Evolutionary conservation across 1,284 basidiomycete genomes (phyloP).

Genomic region (Erythrobasidium hasegawianum): DNA sequence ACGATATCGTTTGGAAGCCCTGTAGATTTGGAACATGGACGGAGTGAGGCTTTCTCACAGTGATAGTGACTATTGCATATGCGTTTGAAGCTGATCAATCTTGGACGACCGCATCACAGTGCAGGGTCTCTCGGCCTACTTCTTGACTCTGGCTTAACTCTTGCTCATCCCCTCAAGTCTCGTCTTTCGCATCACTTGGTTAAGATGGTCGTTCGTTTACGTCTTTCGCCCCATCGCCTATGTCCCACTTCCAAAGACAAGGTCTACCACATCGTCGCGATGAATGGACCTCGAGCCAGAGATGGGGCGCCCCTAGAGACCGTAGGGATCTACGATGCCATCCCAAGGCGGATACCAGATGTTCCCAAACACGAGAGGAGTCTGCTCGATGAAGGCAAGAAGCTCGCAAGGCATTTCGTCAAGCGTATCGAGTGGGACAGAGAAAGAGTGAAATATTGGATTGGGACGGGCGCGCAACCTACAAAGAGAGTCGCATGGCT

Average conservation of each 20-base stretch:
- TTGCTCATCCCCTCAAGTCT: too few species aligned
- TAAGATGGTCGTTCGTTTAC: conserved; percentile 25
- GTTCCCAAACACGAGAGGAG: conserved; percentile 10
- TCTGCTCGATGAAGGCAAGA: conserved; percentile 33
- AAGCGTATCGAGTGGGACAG: conserved; percentile 33
- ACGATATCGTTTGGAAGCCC: too few species aligned
- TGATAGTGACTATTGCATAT: too few species aligned
- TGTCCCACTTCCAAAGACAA: conserved; percentile 21
- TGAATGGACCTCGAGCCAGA: conserved; percentile 13
- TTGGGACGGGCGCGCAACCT: conserved; percentile 20
- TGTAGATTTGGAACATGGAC: too few species aligned
- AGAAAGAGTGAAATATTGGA: conserved; percentile 25
- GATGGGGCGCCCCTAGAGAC: conserved; percentile 27
- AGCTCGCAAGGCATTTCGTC: conserved; percentile 12
- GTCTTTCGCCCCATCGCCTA: conserved; percentile 31
- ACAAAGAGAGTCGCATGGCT: conserved; percentile 27
- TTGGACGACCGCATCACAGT: too few species aligned
- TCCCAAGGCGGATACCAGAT: conserved; percentile 8
- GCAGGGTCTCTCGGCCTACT: too few species aligned
- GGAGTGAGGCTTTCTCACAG: too few species aligned
- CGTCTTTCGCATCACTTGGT: too few species aligned
- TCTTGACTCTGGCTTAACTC: too few species aligned
- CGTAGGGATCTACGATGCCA: conserved; percentile 29
- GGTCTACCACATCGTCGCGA: conserved; percentile 30
- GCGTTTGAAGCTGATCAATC: too few species aligned